Evolutionary conservation across 495 filamentous ascomycete genomes (phyloP), one percentile per base, ranked within the genome.

Genomic region (Symbiotaphrina buchneri): DNA sequence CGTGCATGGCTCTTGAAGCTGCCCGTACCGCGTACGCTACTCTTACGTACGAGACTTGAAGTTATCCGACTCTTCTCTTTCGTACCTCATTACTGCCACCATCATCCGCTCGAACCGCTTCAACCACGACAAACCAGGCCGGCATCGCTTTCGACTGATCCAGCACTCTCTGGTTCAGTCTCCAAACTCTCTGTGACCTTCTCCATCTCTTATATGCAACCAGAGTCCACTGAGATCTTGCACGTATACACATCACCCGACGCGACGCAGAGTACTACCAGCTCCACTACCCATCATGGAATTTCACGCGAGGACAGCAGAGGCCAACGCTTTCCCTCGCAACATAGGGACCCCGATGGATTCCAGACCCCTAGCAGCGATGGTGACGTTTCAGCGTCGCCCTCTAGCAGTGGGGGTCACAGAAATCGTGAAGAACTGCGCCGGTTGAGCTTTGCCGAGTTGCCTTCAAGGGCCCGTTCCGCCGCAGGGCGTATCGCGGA

Each of bases 151-250:
- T n/a, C 18, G 30, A 32, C 30, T 32, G 30, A 23, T 15, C 30
- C 30, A 32, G 30, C 17, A 19, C 4, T 7, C 30, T 25, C 56
- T 61, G 57, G 77, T 67, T 81, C 79, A 75, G 79, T 80, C 74
- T 51, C 50, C 49, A 43, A 28, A 33, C 39, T 21, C 35, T 30
- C 41, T 45, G 10, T 30, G 7, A 6, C 42, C 47, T 44, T 37
- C 39, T 38, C 54, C 52, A 51, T 49, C 47, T 55, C 56, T 73
- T 93, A 71, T 90, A 93, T 93, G 83, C 82, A 85, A 71, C 55
- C 73, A 68, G 74, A 74, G 68, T 61, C 63, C 44, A 53, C 59
- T 49, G 61, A 68, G 50, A 58, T 58, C 58, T 59, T 60, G 46
- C 62, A 63, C 57, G 61, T 56, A 43, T 54, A 51, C 39, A 46